Base-by-base conservation (phyloP, 257 asterid species). In the Salvia splendens region DNA sequence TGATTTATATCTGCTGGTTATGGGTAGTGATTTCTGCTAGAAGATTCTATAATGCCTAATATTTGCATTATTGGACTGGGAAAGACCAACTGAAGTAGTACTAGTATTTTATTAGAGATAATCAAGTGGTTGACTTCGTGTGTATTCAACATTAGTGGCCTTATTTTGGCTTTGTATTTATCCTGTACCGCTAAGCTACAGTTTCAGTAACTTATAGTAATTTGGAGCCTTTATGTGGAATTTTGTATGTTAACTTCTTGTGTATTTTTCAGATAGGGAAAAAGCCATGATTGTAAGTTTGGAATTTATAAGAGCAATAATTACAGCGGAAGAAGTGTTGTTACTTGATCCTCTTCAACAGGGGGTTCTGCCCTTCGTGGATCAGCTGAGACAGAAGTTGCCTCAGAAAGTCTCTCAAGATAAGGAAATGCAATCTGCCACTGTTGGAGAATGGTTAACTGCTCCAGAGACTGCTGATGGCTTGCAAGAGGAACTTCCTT, bases 281-380 rank as follows among this genome's bases (percentile, higher is more conserved):
- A 94, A 87, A 73, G 98, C 99, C 72, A 87, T 94, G 96, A 89
- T 94, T 71, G 96, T 94, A 42, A 94, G 89, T 83, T 83, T 94
- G 82, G 99, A 94, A 81, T 86, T 81, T 61, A 85, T 89, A 80
- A 84, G 97, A 81, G 99, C 96, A 52, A 87, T 94, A 67, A 80
- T 94, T 75, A 89, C 96, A 9, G 97, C 99, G 0, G 98, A 94
- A 72, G 99, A 94, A 79, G 92, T 94, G 38, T 70, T 94, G 81
- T 77, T 94, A 74, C 98, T 94, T 52, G 96, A 94, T 72, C 99
- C 99, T 79, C 80, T 91, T 68, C 81, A 91, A 43, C 96, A 91
- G 64, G 98, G 91, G 87, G 97, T 89, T 71, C 92, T 94, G 78
- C 99, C 98, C 12, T 94, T 94, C 65, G 96, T 91, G 68, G 99